Percentiles rank a stretch among this genome's conserved stretches.
These are phyloP conservation scores for Termitomyces sp. DNA, from an alignment of 768 basidiomycete species.

Conservation along the genomic window DNA sequence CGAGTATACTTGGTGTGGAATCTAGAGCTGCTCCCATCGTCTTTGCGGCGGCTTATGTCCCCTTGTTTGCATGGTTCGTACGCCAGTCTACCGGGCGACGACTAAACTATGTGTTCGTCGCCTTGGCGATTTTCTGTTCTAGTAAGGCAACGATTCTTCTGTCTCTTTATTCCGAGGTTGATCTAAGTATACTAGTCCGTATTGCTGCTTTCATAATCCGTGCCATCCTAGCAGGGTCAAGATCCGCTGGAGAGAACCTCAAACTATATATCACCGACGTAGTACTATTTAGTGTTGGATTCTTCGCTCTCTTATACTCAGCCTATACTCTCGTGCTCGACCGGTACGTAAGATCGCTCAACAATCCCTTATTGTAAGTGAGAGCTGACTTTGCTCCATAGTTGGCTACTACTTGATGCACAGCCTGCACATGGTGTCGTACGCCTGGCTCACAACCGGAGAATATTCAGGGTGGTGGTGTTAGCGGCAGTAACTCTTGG, in stretches of 20 bases:
- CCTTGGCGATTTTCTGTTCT: slow-evolving; percentile 30
- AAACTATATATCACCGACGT: slow-evolving; percentile 30
- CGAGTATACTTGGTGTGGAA: slow-evolving; percentile 24
- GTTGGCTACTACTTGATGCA: slow-evolving; percentile 15
- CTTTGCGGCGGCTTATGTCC: slow-evolving; percentile 29
- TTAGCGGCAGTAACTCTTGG: slow-evolving; percentile 27
- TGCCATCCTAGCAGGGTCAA: slow-evolving; percentile 26
- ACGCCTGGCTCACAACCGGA: slow-evolving; percentile 22
- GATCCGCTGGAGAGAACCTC: slow-evolving; percentile 24
- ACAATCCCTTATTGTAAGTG: neutral
- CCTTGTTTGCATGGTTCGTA: slow-evolving; percentile 24
- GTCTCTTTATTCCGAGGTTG: neutral
- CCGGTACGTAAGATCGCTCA: slow-evolving; percentile 22
- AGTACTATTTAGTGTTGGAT: slow-evolving; percentile 35
- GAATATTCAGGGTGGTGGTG: slow-evolving; percentile 24
- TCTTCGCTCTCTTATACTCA: slow-evolving; percentile 37
- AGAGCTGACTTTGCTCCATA: neutral
- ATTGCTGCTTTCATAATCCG: slow-evolving; percentile 34
- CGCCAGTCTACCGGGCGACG: slow-evolving; percentile 22
- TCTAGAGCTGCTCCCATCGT: slow-evolving; percentile 28
- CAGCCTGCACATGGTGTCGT: slow-evolving; percentile 11
- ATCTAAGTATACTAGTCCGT: slow-evolving; percentile 26
- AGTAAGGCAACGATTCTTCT: slow-evolving; percentile 21
- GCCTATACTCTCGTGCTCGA: slow-evolving; percentile 37
- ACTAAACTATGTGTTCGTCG: slow-evolving; percentile 28